These are phyloP conservation scores for Maudiozyma humilis DNA, from an alignment of 1,139 yeast genomes.

Conservation along the genomic window DNA sequence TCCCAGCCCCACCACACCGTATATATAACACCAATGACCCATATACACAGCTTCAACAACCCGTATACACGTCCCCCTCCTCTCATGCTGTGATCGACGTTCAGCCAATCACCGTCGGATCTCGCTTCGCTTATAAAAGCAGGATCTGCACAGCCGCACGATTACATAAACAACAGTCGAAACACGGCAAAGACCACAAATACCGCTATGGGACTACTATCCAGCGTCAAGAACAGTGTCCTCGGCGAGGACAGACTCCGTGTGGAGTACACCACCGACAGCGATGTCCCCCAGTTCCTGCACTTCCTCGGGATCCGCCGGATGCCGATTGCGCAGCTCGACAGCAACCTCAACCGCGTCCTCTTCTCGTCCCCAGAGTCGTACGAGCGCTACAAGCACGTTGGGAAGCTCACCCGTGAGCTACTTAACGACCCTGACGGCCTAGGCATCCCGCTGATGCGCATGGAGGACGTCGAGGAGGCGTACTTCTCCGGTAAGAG, in stretches of 20 bases:
- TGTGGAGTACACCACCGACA: not conserved
- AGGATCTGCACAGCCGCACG: too few species aligned
- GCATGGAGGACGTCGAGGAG: slow-evolving; percentile 5
- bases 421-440: slow-evolving; percentile 9
- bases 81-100: too few species aligned
- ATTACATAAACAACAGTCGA: too few species aligned
- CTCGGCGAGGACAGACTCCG: slow-evolving; percentile 2
- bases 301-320: slow-evolving; percentile 6
- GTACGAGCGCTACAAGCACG: slow-evolving; percentile 11
- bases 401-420: not conserved
- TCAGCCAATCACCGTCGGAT: too few species aligned
- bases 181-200: too few species aligned
- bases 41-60: too few species aligned
- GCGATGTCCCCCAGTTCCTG: slow-evolving; percentile 4
- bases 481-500: too few species aligned
- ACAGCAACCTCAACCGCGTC: slow-evolving; percentile 8
- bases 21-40: too few species aligned
- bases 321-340: slow-evolving; percentile 11
- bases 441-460: slow-evolving; percentile 14
- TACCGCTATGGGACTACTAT: slow-evolving; percentile 5
- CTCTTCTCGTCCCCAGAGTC: slow-evolving; percentile 13
- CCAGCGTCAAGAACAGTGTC: not conserved
- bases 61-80: too few species aligned
- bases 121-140: too few species aligned
- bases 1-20: too few species aligned